These are phyloP conservation scores for Jackrogersella multiformis DNA, from an alignment of 495 filamentous ascomycete species.

Conservation along the genomic window DNA sequence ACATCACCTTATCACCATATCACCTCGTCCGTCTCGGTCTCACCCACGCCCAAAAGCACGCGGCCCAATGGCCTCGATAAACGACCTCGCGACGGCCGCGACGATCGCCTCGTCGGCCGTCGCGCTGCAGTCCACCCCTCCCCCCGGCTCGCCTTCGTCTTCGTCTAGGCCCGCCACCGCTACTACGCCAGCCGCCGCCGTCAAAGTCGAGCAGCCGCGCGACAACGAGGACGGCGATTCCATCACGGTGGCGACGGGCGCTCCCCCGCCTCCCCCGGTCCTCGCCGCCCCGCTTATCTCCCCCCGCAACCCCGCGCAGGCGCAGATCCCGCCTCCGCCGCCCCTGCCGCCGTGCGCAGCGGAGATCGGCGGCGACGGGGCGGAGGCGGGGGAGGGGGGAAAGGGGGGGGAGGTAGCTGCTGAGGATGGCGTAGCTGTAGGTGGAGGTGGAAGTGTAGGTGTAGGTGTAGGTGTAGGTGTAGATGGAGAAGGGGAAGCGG, in stretches of 20 bases:
- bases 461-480: no score
- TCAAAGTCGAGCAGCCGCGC: not conserved
- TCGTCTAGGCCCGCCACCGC: not conserved
- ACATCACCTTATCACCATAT: no score
- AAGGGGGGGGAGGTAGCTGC: constrained; percentile 10
- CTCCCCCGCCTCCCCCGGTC: constrained; percentile 35
- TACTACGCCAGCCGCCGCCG: not conserved
- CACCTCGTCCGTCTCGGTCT: no score
- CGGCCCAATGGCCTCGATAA: constrained; percentile 52
- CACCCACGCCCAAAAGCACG: not conserved
- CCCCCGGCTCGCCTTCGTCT: not conserved
- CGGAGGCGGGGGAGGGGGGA: not conserved
- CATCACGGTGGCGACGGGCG: constrained; percentile 26
- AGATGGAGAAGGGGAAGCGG: not conserved
- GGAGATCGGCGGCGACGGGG: not conserved
- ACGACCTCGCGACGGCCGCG: constrained; percentile 55
- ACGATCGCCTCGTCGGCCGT: constrained; percentile 51
- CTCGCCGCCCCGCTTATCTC: constrained; percentile 37
- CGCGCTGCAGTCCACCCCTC: constrained; percentile 33
- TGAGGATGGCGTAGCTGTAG: constrained; percentile 8
- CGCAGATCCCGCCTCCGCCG: constrained; percentile 5
- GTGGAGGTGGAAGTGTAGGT: no score
- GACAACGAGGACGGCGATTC: constrained; percentile 27
- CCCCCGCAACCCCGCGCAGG: constrained; percentile 22
- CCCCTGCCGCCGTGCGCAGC: no score